phyloP scores from a whole-genome alignment of 78 protist genomes.

The Salpingoeca rosetta region DNA sequence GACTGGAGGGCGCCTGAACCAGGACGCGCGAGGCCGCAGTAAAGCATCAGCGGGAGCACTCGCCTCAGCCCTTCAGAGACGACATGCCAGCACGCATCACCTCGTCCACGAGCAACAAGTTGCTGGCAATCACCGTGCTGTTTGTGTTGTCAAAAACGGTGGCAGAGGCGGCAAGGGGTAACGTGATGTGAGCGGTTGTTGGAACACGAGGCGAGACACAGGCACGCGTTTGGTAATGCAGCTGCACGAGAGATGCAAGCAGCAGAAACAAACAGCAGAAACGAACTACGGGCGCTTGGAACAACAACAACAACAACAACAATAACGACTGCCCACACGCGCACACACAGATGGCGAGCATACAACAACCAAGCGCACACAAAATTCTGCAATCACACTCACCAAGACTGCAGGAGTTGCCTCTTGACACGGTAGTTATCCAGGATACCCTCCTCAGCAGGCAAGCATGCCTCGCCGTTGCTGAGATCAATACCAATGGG shows the following conservation, averaged over 20 bases:
- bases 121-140: constrained; percentile 75
- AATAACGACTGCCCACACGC: too few relatives aligned
- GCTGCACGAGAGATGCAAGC: too few relatives aligned
- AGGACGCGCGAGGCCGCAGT: too few relatives aligned
- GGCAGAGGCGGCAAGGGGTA: not conserved
- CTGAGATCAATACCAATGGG: constrained; percentile 81
- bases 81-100: constrained; percentile 91
- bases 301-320: not conserved
- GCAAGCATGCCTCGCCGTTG: constrained; percentile 86
- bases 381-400: not conserved
- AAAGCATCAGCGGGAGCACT: not conserved
- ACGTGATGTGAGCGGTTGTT: too few relatives aligned
- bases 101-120: constrained; percentile 96
- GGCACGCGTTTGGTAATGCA: too few relatives aligned
- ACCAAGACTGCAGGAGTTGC: constrained; percentile 70
- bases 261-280: not conserved
- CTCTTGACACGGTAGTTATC: constrained; percentile 94
- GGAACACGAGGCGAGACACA: too few relatives aligned
- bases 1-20: too few relatives aligned
- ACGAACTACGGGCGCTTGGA: not conserved
- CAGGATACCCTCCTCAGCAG: constrained; percentile 81
- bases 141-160: too few relatives aligned
- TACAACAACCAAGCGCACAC: too few relatives aligned
- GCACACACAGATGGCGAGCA: too few relatives aligned
- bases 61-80: not conserved